These are phyloP conservation scores for Carpinus viminea DNA, from an alignment of 306 rosid genomes.

Conservation along the genomic window DNA sequence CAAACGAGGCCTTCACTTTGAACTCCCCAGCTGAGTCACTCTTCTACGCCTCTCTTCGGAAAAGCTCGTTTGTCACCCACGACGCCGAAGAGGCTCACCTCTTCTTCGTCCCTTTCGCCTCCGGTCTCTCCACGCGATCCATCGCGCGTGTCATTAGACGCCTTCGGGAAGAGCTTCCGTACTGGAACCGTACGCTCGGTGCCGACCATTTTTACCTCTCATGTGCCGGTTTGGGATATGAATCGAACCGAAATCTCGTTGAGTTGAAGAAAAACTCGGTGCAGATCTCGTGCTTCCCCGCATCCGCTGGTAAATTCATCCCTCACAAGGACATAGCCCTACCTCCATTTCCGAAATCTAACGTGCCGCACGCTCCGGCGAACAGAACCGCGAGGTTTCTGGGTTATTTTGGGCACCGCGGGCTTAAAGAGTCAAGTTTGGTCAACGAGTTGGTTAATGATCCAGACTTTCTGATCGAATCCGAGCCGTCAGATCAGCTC, in stretches of 20 bases:
- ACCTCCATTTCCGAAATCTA: conserved; percentile 27
- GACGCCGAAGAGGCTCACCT: conserved; percentile 57
- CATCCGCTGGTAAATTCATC: conserved; percentile 32
- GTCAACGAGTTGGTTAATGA: conserved; percentile 30
- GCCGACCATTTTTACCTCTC: conserved; percentile 78
- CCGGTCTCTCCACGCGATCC: conserved; percentile 43
- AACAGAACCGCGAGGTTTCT: conserved; percentile 11
- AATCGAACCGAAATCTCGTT: conserved; percentile 52
- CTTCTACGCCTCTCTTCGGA: conserved; percentile 50
- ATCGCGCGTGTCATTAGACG: conserved; percentile 42
- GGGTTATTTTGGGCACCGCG: conserved; percentile 29
- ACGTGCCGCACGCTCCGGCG: conserved; percentile 21
- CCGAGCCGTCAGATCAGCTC: conserved; percentile 31
- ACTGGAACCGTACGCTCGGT: conserved; percentile 85
- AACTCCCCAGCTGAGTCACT: conserved; percentile 35
- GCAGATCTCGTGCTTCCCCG: conserved; percentile 67
- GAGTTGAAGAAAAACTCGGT: conserved; percentile 72
- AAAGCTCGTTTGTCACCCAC: conserved; percentile 45
- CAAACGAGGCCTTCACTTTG: conserved; percentile 37
- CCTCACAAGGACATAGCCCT: conserved; percentile 74
- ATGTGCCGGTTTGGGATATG: conserved; percentile 32
- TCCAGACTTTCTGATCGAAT: conserved; percentile 36
- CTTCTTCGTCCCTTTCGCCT: conserved; percentile 62
- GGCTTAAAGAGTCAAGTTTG: conserved; percentile 22
- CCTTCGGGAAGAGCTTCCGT: conserved; percentile 43